These are phyloP conservation scores for Hirsutella rhossiliensis DNA, from an alignment of 2,329 filamentous ascomycete genomes.

Conservation along the genomic window DNA sequence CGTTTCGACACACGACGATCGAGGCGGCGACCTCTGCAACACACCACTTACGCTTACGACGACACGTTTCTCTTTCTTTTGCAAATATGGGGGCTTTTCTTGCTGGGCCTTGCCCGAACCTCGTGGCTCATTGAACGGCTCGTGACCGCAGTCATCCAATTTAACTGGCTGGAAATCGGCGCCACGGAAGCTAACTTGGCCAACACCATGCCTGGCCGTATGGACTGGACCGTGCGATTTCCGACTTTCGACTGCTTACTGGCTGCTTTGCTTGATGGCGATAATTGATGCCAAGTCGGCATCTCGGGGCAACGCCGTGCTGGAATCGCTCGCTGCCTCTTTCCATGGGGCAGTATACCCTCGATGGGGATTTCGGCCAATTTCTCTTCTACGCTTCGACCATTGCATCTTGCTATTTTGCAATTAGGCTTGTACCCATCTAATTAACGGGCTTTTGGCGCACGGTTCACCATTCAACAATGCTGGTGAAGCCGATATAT, in stretches of 20 bases:
- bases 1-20: conserved; percentile 16
- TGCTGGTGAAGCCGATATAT: neutral
- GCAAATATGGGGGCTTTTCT: neutral
- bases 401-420: neutral
- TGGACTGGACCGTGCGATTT: no score
- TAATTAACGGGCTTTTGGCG: neutral
- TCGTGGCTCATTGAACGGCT: neutral
- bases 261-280: no score
- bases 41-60: conserved; percentile 16
- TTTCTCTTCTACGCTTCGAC: neutral
- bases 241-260: no score
- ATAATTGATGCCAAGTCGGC: no score
- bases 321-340: no score
- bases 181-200: no score
- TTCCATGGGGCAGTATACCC: neutral
- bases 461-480: conserved; percentile 1
- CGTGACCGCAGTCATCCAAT: no score
- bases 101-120: neutral
- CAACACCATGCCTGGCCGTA: no score
- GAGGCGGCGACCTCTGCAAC: conserved; percentile 20
- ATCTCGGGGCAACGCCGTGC: no score
- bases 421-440: neutral
- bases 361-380: neutral
- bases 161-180: no score
- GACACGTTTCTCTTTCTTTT: conserved; percentile 13